Percentiles rank a stretch among this genome's conserved stretches.
Conservation (phyloP, 345 rosid species). For the Turnera subulata region DNA sequence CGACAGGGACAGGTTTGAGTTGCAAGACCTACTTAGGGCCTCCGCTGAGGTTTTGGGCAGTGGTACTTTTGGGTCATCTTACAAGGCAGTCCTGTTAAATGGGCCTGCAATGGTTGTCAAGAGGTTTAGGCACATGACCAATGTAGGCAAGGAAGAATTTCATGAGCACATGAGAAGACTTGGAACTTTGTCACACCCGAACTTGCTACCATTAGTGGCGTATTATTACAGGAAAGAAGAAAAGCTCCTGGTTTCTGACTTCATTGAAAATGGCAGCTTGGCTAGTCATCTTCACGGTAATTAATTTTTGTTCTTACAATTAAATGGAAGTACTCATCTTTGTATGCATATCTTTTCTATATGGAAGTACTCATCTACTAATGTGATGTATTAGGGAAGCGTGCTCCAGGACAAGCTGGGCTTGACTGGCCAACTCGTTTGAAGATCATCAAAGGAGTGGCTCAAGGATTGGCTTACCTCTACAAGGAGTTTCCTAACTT, state of each 20-base stretch:
- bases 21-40: slow-evolving; percentile 74
- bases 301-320: not conserved
- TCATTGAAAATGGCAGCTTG: slow-evolving; percentile 60
- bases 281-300: slow-evolving; percentile 78
- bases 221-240: slow-evolving; percentile 72
- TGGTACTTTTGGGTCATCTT: slow-evolving; percentile 73
- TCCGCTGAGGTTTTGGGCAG: slow-evolving; percentile 80
- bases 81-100: slow-evolving; percentile 54
- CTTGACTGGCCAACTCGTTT: slow-evolving; percentile 75
- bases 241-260: slow-evolving; percentile 73
- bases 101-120: slow-evolving; percentile 71
- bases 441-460: slow-evolving; percentile 76
- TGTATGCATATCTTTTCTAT: too few species aligned
- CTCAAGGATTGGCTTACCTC: slow-evolving; percentile 63
- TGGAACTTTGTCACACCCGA: slow-evolving; percentile 64
- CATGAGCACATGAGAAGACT: slow-evolving; percentile 63
- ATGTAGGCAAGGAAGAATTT: slow-evolving; percentile 52
- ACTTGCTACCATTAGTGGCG: slow-evolving; percentile 64
- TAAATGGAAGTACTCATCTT: too few species aligned
- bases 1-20: slow-evolving; percentile 53
- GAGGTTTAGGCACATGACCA: slow-evolving; percentile 68
- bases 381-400: slow-evolving; percentile 39
- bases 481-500: slow-evolving; percentile 44
- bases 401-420: slow-evolving; percentile 38
- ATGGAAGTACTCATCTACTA: too few species aligned